Base-by-base conservation (phyloP, 306 rosid genomes). In the Alnus rubra region DNA sequence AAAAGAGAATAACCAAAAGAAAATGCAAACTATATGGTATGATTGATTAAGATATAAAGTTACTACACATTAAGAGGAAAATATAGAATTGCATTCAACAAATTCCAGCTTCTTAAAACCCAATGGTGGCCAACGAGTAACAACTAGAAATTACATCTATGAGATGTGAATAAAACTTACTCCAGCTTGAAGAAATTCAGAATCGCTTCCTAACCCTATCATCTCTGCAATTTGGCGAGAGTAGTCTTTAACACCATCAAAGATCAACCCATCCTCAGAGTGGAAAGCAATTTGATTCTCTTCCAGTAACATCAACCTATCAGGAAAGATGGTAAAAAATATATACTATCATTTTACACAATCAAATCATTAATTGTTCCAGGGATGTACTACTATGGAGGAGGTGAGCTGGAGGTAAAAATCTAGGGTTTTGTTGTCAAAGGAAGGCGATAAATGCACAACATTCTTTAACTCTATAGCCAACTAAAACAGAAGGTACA, bases 201-300 rank as follows among this genome's bases (percentile, higher is more conserved):
- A 47, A 67, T 96, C 99, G 76, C 94, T 88, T 63, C 89, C 93
- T 83, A 93, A 77, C 71, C 97, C 99, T 76, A 96, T 84, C 99
- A 96, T 93, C 86, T 96, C 97, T 0, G 99, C 99, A 83, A 96
- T 84, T 80, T 93, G 97, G 82, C 88, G 94, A 77, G 98, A 85
- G 77, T 96, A 96, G 86, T 96, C 99, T 84, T 93, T 93, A 80
- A 96, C 98, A 2, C 93, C 92, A 49, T 91, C 97, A 71, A 93
- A 91, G 84, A 87, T 84, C 85, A 83, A 74, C 30, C 98, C 99
- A 73, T 96, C 99, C 80, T 96, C 94, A 3, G 99, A 91, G 87
- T 96, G 97, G 79, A 96, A 96, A 44, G 99, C 89, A 82, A 96
- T 91, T 88, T 96, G 99, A 82, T 93, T 96, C 86, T 96, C 99